Percentiles rank a stretch among this genome's conserved stretches.
Conservation (phyloP, 495 filamentous ascomycete species). For the Penicillium crystallinum region DNA sequence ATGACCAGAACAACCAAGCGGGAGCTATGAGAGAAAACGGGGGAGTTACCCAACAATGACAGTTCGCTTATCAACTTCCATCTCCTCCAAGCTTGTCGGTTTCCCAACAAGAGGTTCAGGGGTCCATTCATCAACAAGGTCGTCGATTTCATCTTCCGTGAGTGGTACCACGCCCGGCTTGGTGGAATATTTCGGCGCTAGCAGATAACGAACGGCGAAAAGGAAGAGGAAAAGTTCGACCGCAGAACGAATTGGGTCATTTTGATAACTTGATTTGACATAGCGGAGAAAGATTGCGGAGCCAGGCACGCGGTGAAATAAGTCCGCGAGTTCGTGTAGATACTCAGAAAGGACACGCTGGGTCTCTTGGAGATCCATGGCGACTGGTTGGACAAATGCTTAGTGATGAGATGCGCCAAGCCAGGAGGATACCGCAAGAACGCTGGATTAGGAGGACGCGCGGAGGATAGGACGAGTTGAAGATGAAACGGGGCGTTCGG, state of each 20-base stretch:
- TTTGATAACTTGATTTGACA: conserved; percentile 92
- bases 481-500: conserved; percentile 1
- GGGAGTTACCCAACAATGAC: conserved; percentile 74
- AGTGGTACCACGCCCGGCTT: conserved; percentile 82
- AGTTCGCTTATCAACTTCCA: conserved; percentile 77
- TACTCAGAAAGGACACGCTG: conserved; percentile 64
- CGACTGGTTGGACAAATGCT: background rate
- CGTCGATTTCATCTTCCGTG: conserved; percentile 94
- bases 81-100: conserved; percentile 66
- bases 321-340: conserved; percentile 57
- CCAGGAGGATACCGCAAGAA: background rate
- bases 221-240: conserved; percentile 93
- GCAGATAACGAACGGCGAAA: conserved; percentile 89
- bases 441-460: background rate
- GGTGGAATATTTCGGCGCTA: conserved; percentile 86
- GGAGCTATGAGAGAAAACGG: background rate
- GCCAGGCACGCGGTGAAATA: conserved; percentile 86
- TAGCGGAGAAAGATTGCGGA: conserved; percentile 93
- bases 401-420: background rate
- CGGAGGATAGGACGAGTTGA: background rate
- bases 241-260: conserved; percentile 88
- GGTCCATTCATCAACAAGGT: conserved; percentile 94
- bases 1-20: background rate
- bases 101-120: conserved; percentile 83
- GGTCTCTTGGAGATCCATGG: conserved; percentile 79